Percentiles rank a stretch among this genome's conserved stretches.
Conservation (phyloP, 2,329 filamentous ascomycete species). For the Aspergillus sergii region DNA sequence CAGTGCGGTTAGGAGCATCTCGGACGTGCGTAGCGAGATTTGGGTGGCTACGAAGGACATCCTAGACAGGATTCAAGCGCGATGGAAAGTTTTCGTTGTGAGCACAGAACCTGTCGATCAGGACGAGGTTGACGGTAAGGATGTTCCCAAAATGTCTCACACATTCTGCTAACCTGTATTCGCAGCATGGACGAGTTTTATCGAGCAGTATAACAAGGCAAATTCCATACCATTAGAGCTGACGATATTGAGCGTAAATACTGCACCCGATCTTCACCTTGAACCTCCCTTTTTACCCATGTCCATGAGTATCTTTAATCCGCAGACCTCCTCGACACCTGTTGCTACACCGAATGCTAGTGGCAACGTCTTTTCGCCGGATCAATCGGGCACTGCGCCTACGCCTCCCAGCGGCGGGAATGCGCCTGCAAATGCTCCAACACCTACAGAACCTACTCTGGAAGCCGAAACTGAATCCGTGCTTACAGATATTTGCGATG, state of each 20-base stretch:
- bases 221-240: constrained; percentile 38
- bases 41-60: constrained; percentile 61
- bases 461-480: constrained; percentile 58
- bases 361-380: constrained; percentile 42
- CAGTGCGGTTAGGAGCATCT: constrained; percentile 38
- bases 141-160: background rate
- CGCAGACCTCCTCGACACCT: constrained; percentile 39
- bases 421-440: constrained; percentile 41
- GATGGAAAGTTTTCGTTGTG: constrained; percentile 60
- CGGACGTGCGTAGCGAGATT: constrained; percentile 58
- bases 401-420: constrained; percentile 36
- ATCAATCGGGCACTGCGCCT: constrained; percentile 44
- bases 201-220: constrained; percentile 42
- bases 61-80: constrained; percentile 53
- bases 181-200: constrained; percentile 41
- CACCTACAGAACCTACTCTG: constrained; percentile 35
- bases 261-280: constrained; percentile 38
- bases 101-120: constrained; percentile 54
- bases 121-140: constrained; percentile 54
- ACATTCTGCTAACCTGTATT: constrained; percentile 21
- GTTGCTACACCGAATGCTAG: constrained; percentile 42
- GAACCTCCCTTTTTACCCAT: constrained; percentile 36
- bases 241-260: constrained; percentile 38
- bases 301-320: constrained; percentile 36
- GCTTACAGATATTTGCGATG: constrained; percentile 60